These are phyloP conservation scores for Monosporozyma servazzii DNA, from an alignment of 805 yeast genomes.

Conservation along the genomic window DNA sequence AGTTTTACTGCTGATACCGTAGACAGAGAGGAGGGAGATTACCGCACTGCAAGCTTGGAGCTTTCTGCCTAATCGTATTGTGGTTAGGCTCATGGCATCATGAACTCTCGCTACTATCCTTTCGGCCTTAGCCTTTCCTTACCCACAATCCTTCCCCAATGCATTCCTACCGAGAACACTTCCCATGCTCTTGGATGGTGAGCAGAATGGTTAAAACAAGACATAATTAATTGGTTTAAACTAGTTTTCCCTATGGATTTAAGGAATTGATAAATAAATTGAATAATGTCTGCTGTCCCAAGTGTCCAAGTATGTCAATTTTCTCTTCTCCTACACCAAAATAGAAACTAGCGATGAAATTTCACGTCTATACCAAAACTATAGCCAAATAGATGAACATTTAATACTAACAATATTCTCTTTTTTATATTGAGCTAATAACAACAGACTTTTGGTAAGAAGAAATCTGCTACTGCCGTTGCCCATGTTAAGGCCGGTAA, in stretches of 20 bases:
- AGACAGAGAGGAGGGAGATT: too few species aligned
- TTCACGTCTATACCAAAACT: too few species aligned
- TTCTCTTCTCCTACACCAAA: neutral
- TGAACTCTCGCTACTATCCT: too few species aligned
- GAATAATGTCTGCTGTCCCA: conserved; percentile 63
- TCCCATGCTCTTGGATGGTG: neutral
- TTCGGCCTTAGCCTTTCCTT: too few species aligned
- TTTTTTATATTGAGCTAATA: neutral
- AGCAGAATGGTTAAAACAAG: neutral
- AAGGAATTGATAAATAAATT: conserved; percentile 1
- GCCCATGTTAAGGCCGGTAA: conserved; percentile 99
- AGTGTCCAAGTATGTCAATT: conserved; percentile 42
- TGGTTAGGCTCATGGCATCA: too few species aligned
- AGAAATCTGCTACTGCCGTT: conserved; percentile 99
- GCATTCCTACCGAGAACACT: too few species aligned
- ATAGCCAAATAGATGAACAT: neutral
- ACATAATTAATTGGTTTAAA: neutral
- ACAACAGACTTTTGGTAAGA: conserved; percentile 94
- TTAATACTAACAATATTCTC: neutral
- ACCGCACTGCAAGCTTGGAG: too few species aligned
- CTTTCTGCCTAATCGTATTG: too few species aligned
- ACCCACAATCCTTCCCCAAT: too few species aligned
- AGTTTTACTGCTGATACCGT: too few species aligned
- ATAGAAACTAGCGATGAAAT: too few species aligned
- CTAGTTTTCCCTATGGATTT: neutral